Base-by-base conservation (phyloP, 2,329 filamentous ascomycete genomes). In the Claviceps pazoutovae region DNA sequence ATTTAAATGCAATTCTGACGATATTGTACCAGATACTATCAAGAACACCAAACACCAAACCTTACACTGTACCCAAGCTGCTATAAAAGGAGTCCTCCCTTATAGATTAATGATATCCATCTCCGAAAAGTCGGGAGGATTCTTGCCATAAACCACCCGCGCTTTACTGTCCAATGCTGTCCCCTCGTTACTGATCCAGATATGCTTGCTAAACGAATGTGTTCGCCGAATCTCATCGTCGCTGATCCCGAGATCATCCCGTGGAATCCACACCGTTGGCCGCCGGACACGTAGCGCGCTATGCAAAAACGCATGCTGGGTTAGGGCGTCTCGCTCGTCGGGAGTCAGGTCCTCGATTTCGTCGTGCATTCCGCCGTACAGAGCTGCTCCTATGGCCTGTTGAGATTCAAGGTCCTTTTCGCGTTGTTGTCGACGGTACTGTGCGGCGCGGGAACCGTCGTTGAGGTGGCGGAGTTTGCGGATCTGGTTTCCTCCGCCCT, bases 121-220 rank as follows among this genome's bases (percentile, higher is more conserved):
- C 67, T 94, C 87, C 0, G 85, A 89, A 64, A 95, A 94, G 68
- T 95, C 89, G 0, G 90, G 90, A 16, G 90, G 90, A 55, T 88
- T 86, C 56, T 80, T 81, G 56, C 85, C 84, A 66, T 93, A 96
- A 39, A 95, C 80, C 5, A 95, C 88, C 17, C 85, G 80, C 34
- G 81, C 80, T 66, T 88, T 89, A 52, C 82, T 85, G 70, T 96
- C 88, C 59, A 97, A 72, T 9, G 88, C 86, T 19, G 91, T 89
- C 53, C 89, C 89, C 64, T 94, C 86, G 66, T 96, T 96, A 60
- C 87, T 95, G 63, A 97, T 89, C 86, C 89, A 95, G 50, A 97
- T 85, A 55, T 81, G 75, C 54, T 86, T 80, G 62, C 84, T 91
- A 64, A 89, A 86, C 47, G 76, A 74, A 57, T 83, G 77, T 6